A percentile compares a stretch with the other conserved stretches of the same genome.
Conservation (phyloP, 169 alveolate genomes). For the Cryptosporidium felis region DNA sequence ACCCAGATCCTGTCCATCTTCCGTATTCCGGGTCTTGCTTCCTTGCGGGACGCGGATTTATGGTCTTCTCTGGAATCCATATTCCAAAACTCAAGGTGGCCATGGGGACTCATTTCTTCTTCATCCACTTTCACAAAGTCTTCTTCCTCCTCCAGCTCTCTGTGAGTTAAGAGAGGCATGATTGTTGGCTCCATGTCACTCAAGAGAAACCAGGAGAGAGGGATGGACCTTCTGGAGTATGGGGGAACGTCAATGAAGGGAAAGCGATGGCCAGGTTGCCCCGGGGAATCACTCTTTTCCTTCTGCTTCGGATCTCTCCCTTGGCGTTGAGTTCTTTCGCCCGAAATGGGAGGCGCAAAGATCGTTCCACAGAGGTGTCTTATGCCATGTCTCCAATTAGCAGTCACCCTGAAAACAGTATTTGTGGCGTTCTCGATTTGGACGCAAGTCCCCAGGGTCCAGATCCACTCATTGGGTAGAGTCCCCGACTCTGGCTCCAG, state of each 20-base stretch:
- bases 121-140: neutral
- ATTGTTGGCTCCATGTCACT: conserved; percentile 65
- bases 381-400: conserved; percentile 60
- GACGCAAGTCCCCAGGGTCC: conserved; percentile 68
- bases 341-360: conserved; percentile 40
- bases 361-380: conserved; percentile 58
- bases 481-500: conserved; percentile 70
- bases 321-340: too few relatives aligned
- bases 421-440: conserved; percentile 65
- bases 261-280: neutral
- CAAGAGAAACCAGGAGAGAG: conserved; percentile 61
- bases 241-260: conserved; percentile 64
- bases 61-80: too few relatives aligned
- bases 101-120: too few relatives aligned
- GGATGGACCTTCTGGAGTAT: conserved; percentile 64
- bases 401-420: conserved; percentile 36
- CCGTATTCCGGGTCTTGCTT: neutral
- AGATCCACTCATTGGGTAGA: conserved; percentile 61
- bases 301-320: too few relatives aligned
- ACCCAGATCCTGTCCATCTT: neutral
- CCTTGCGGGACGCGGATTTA: neutral
- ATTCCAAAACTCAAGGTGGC: too few relatives aligned
- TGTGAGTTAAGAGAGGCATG: conserved; percentile 13
- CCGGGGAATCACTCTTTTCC: too few relatives aligned
- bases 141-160: neutral